Evolutionary conservation across 768 basidiomycete species (phyloP), one percentile per base, ranked within the genome.

Genomic region (Pisolithus albus): DNA sequence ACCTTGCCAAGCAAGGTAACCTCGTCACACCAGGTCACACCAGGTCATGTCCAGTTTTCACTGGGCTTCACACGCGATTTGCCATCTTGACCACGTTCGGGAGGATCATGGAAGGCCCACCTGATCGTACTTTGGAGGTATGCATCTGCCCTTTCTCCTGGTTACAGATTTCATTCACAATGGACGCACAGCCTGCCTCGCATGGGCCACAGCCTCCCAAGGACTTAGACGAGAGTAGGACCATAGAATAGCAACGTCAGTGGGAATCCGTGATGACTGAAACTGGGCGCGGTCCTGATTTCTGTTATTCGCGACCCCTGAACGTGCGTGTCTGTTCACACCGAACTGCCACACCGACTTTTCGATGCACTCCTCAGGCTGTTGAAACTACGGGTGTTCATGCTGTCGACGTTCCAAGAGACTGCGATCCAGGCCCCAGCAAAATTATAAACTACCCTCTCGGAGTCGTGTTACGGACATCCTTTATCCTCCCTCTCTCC

Each of bases 401-500:
- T 7, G 40, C 37, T 7, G 16, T 8, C 13, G 10, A 28, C n/a
- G 13, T n/a, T 28, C n/a, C 41, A 30, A 34, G 23, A 4, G 13
- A 46, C 9, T 18, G 3, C 18, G 42, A 52, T 7, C 53, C n/a
- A 11, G 26, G n/a, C 3, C 39, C 40, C 39, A 13, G 34, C 11
- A 28, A 24, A 21, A 5, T 2, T 4, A 5, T 26, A 44, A 38
- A 8, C 23, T 62, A 39, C 64, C 66, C 46, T 51, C 66, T 1
- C 52, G 53, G 21, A 51, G 53, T 21, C 59, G 54, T 36, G 42
- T 67, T 32, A 49, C 62, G 30, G 55, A 66, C 18, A 54, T 66
- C 5, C 39, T 69, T 8, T 69, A 69, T 43, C 54, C 26, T 5
- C 55, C 59, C 0, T 59, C 64, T 16, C 60, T 56, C 52, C 36